Base-by-base conservation (phyloP, 306 rosid species). In the Geum urbanum region DNA sequence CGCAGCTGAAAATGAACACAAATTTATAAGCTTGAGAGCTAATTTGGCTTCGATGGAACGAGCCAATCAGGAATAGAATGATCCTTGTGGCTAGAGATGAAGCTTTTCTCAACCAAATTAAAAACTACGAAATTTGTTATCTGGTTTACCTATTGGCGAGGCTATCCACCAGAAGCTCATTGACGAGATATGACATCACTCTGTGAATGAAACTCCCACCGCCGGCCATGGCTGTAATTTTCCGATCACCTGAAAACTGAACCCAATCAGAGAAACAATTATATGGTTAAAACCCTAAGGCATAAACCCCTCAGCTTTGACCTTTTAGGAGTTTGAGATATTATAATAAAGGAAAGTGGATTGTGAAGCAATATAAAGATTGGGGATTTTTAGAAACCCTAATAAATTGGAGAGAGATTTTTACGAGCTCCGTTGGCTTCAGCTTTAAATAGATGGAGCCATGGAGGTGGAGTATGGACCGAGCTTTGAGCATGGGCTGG, bases 101-200 rank as follows among this genome's bases (percentile, higher is more conserved):
- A 76, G 78, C 86, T 19, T 61, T 16, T n/a, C n/a, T n/a, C n/a
- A 7, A 32, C 41, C 41, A 43, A 8, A 13, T 43, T 4, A 61
- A n/a, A n/a, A n/a, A 19, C 46, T 27, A 54, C 22, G 9, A 35
- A 3, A 59, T 6, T 45, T 1, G 3, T 55, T n/a, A 39, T 14
- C 44, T 39, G 32, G 27, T 22, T 1, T 59, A 85, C 86, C 81
- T 85, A 74, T 85, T 85, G 39, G 89, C n/a, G n/a, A n/a, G n/a
- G n/a, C n/a, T n/a, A n/a, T n/a, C n/a, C n/a, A n/a, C n/a, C n/a
- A n/a, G n/a, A n/a, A n/a, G n/a, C n/a, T n/a, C n/a, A n/a, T n/a
- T n/a, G n/a, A n/a, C n/a, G n/a, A n/a, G n/a, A n/a, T n/a, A n/a
- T n/a, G n/a, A n/a, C n/a, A n/a, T n/a, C n/a, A n/a, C n/a, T n/a